Percentiles rank a stretch among this genome's conserved stretches.
Conservation (phyloP, 805 yeast genomes). For the Metschnikowia lachancei region DNA sequence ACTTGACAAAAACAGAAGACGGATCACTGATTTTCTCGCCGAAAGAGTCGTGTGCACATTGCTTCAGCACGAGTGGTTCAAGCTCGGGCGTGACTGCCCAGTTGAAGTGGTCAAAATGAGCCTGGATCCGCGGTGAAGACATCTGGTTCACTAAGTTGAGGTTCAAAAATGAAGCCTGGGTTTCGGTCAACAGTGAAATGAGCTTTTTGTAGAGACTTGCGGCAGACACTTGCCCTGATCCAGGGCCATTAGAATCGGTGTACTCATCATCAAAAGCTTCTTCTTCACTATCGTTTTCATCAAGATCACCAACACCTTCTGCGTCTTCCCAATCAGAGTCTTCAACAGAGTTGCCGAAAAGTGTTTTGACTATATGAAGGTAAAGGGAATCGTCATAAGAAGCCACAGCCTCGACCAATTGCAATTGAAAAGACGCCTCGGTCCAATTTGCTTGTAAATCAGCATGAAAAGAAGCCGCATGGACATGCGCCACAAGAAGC, state of each 20-base stretch:
- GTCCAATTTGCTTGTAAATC: constrained; percentile 16
- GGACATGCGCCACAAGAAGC: not conserved
- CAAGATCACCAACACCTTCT: not conserved
- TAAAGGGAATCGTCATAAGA: constrained; percentile 15
- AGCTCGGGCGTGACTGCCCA: constrained; percentile 29
- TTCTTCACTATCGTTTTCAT: not conserved
- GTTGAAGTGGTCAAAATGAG: constrained; percentile 57
- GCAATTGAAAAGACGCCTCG: constrained; percentile 15
- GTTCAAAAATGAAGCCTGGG: constrained; percentile 31
- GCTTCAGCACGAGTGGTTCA: constrained; percentile 18
- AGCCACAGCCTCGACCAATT: constrained; percentile 18
- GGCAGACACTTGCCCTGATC: not conserved
- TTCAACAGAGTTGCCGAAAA: constrained; percentile 6
- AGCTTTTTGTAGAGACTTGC: not conserved
- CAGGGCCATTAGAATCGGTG: not conserved
- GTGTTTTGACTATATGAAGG: constrained; percentile 1
- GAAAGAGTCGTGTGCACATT: constrained; percentile 32
- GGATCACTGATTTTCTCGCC: constrained; percentile 26
- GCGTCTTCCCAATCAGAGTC: constrained; percentile 16
- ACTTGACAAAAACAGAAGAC: constrained; percentile 46
- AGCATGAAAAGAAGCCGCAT: constrained; percentile 8
- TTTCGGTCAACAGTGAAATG: not conserved
- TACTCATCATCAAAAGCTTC: not conserved
- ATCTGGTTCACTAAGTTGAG: constrained; percentile 47
- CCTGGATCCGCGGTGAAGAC: constrained; percentile 59